Evolutionary conservation across 768 basidiomycete genomes (phyloP).

Genomic region (Macrocybe gigantea): DNA sequence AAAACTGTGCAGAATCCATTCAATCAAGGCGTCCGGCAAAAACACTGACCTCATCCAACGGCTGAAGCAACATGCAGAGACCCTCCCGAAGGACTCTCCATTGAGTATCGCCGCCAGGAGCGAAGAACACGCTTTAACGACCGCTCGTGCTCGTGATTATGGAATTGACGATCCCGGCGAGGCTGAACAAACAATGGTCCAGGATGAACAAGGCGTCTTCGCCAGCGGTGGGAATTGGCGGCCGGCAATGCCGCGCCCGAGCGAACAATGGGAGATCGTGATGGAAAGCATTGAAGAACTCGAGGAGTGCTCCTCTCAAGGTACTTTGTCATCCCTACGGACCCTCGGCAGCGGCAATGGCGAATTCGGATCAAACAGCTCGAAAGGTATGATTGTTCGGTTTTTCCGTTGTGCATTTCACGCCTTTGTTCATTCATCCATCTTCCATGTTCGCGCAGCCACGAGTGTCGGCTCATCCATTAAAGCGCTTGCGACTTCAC

Average conservation of each 20-base stretch:
- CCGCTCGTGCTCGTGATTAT: conserved; percentile 13
- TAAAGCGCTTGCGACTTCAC: conserved; percentile 68
- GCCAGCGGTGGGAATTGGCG: conserved; percentile 6
- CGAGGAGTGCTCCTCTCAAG: conserved; percentile 44
- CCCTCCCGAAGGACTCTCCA: conserved; percentile 52
- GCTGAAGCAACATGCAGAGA: conserved; percentile 60
- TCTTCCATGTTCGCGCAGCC: conserved; percentile 27
- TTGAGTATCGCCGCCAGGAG: conserved; percentile 50
- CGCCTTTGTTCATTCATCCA: conserved; percentile 5
- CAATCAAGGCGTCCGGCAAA: conserved; percentile 77
- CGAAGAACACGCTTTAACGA: conserved; percentile 24
- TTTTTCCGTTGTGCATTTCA: conserved; percentile 2
- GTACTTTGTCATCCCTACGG: conserved; percentile 42
- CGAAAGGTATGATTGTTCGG: conserved; percentile 44
- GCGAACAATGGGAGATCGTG: conserved; percentile 83
- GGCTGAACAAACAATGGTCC: conserved; percentile 14
- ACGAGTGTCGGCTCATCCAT: conserved; percentile 69
- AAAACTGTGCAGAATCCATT: conserved; percentile 80
- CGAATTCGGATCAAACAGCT: conserved; percentile 68
- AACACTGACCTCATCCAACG: conserved; percentile 67
- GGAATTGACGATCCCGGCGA: conserved; percentile 17
- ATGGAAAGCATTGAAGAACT: conserved; percentile 74
- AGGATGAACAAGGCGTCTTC: conserved; percentile 16
- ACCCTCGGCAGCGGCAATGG: conserved; percentile 32
- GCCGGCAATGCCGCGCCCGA: conserved; percentile 45